Conservation (phyloP, 331 rosid species). For the Quercus phellos region DNA sequence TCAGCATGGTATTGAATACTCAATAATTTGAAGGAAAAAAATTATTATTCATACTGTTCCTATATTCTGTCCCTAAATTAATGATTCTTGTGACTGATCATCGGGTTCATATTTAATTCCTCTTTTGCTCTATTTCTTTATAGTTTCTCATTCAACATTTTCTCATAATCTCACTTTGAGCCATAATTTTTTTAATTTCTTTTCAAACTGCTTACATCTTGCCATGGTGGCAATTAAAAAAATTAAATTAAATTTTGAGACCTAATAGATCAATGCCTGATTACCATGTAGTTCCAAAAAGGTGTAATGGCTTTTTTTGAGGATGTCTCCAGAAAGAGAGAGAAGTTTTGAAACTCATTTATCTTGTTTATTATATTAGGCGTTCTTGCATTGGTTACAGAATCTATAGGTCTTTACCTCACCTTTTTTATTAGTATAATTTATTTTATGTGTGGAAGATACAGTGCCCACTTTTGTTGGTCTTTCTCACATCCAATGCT, state of each 20-base stretch:
- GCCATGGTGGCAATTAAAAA: not conserved
- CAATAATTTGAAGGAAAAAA: slow-evolving; percentile 1
- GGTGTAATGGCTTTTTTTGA: not conserved
- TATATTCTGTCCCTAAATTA: not conserved
- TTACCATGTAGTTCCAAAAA: not conserved
- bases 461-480: not conserved
- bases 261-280: not conserved
- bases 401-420: not conserved
- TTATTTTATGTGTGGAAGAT: not conserved
- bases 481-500: not conserved
- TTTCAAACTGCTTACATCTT: too few species aligned
- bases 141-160: too few species aligned
- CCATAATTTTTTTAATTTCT: too few species aligned
- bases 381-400: not conserved
- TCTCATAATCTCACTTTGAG: too few species aligned
- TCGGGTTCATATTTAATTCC: not conserved
- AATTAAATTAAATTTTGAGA: not conserved
- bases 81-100: not conserved
- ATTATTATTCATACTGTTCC: not conserved
- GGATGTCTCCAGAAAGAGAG: not conserved
- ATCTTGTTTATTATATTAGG: not conserved
- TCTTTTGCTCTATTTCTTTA: not conserved
- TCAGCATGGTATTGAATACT: not conserved
- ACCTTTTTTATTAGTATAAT: not conserved
- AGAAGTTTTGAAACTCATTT: not conserved